A percentile compares a stretch with the other conserved stretches of the same genome.
These are phyloP conservation scores for Neophaeococcomyces aloes DNA, from an alignment of 2,329 filamentous ascomycete species.

Conservation along the genomic window DNA sequence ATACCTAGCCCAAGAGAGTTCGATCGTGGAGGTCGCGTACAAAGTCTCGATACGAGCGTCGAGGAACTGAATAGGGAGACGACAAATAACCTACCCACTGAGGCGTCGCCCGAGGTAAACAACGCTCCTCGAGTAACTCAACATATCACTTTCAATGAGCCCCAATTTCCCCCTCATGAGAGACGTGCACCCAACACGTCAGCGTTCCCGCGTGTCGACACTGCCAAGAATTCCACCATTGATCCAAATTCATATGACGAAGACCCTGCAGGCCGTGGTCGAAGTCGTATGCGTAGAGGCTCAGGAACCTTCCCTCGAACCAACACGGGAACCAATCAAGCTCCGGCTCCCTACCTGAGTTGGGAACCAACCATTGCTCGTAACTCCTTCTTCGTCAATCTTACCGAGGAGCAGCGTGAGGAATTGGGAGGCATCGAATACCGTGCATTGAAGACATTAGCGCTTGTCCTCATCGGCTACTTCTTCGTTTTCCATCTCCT, in stretches of 20 bases:
- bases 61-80: constrained; percentile 24
- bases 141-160: constrained; percentile 41
- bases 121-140: constrained; percentile 9
- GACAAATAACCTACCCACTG: constrained; percentile 20
- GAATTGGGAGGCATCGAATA: constrained; percentile 96
- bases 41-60: constrained; percentile 42
- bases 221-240: constrained; percentile 14
- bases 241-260: constrained; percentile 12
- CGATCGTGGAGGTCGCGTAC: constrained; percentile 67
- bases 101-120: not conserved
- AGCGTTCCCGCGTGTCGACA: constrained; percentile 30
- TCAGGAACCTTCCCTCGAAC: constrained; percentile 45
- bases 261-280: constrained; percentile 5
- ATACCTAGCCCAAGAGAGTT: constrained; percentile 89
- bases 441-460: constrained; percentile 75
- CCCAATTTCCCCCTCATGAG: constrained; percentile 26
- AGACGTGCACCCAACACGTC: constrained; percentile 21
- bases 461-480: constrained; percentile 65
- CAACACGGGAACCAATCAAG: constrained; percentile 39
- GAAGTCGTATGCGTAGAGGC: constrained; percentile 38
- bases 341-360: constrained; percentile 77
- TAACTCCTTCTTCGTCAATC: constrained; percentile 82
- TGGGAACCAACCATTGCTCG: constrained; percentile 86
- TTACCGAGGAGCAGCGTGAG: constrained; percentile 84
- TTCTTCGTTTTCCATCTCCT: constrained; percentile 75